phyloP scores from a whole-genome alignment of 106 monocot species.

The Platanthera zijinensis region DNA sequence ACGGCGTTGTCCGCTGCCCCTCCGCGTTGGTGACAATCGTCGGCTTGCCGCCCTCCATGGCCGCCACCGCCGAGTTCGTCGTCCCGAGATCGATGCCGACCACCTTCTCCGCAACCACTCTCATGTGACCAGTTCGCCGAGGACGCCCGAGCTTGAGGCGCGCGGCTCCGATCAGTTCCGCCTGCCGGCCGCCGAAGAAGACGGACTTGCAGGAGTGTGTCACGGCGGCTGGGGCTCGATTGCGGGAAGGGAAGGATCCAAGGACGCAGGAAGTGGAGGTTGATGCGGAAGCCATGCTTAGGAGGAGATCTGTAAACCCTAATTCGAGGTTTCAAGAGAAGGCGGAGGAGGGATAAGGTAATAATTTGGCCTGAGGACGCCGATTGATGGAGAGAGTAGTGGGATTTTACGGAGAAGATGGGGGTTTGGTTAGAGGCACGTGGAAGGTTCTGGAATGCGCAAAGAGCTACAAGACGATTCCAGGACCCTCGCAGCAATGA shows the following conservation, averaged over 20 bases:
- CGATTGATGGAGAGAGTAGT: slow-evolving; percentile 7
- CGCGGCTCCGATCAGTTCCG: neutral
- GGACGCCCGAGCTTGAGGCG: neutral
- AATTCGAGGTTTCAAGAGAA: neutral
- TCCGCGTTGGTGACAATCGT: slow-evolving; percentile 94
- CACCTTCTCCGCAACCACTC: slow-evolving; percentile 14
- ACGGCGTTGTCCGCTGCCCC: slow-evolving; percentile 92
- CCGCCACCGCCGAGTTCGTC: slow-evolving; percentile 96
- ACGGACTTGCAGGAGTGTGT: slow-evolving; percentile 1
- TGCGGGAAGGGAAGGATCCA: slow-evolving; percentile 20
- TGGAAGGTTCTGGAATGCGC: slow-evolving; percentile 16
- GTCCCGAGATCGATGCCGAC: slow-evolving; percentile 96
- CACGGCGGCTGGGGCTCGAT: neutral
- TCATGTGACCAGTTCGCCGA: neutral
- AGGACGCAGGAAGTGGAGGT: slow-evolving; percentile 32
- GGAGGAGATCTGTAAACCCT: neutral
- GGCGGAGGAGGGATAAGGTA: neutral
- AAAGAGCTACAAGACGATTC: neutral
- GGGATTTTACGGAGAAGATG: neutral
- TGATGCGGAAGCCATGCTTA: slow-evolving; percentile 22
- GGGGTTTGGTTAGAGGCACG: neutral
- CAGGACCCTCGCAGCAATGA: neutral
- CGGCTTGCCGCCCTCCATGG: slow-evolving; percentile 96
- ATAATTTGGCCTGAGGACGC: neutral
- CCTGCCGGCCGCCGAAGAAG: slow-evolving; percentile 16